Conservation (phyloP, 345 rosid species). For the Zanthoxylum bungeanum region DNA sequence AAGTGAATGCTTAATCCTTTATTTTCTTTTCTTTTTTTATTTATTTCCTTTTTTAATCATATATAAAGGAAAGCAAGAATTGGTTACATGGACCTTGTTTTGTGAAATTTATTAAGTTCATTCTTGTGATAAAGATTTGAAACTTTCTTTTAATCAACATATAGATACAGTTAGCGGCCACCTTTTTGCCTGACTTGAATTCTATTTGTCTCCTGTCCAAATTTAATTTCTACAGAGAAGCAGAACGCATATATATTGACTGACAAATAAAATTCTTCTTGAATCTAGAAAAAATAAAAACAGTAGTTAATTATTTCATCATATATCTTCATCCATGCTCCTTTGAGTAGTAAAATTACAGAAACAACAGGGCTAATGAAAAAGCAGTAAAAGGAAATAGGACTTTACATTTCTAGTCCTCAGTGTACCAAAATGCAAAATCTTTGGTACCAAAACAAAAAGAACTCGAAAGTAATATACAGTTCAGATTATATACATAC, state of each 20-base stretch:
- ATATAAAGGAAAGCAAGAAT: not conserved
- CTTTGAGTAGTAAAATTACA: not conserved
- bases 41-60: no score
- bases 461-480: not conserved
- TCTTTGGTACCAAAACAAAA: slow-evolving; percentile 1
- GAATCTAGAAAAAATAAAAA: no score
- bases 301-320: no score
- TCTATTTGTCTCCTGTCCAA: no score
- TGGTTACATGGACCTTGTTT: not conserved
- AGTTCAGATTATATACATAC: not conserved
- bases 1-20: not conserved
- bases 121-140: no score
- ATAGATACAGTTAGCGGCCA: no score
- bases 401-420: not conserved
- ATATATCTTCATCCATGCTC: not conserved
- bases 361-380: not conserved
- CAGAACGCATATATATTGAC: no score
- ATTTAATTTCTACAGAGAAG: no score
- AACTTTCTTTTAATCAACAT: no score
- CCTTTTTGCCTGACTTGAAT: no score
- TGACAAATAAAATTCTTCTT: no score
- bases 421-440: not conserved
- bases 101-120: not conserved
- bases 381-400: not conserved
- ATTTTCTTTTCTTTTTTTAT: no score